Percentiles rank a stretch among this genome's conserved stretches.
Conservation (phyloP, 1,139 yeast genomes). For the Debaryomycetaceae sp. region DNA sequence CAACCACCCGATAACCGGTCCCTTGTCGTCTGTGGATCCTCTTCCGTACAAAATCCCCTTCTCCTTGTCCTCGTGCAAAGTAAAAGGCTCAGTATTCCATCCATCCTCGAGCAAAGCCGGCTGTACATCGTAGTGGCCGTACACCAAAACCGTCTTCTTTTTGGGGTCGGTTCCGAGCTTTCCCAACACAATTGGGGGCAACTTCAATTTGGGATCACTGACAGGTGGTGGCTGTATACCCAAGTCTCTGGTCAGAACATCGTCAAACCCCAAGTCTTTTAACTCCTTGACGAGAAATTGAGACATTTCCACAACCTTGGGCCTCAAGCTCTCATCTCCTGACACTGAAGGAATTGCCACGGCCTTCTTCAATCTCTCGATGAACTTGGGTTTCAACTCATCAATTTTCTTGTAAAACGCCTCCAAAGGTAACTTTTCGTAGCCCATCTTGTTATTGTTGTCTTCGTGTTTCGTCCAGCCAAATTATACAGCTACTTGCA, state of each 20-base stretch:
- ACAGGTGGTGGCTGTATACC: conserved; percentile 92
- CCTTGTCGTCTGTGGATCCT: conserved; percentile 97
- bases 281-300: conserved; percentile 72
- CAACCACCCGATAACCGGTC: conserved; percentile 97
- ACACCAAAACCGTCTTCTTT: conserved; percentile 84
- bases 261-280: conserved; percentile 68
- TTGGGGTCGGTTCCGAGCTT: conserved; percentile 76
- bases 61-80: conserved; percentile 52
- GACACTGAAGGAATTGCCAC: conserved; percentile 95
- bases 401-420: conserved; percentile 60
- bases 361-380: conserved; percentile 69
- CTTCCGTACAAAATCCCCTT: conserved; percentile 78
- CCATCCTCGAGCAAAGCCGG: conserved; percentile 94
- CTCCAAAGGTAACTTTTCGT: conserved; percentile 41
- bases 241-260: conserved; percentile 74
- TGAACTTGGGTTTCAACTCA: conserved; percentile 65
- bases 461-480: no score
- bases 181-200: conserved; percentile 92
- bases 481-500: no score
- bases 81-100: conserved; percentile 92
- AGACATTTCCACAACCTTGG: conserved; percentile 84
- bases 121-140: conserved; percentile 98
- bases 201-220: conserved; percentile 54
- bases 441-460: conserved; percentile 17
- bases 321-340: conserved; percentile 81